These are phyloP conservation scores for Paradendryphiella salina DNA, from an alignment of 2,329 filamentous ascomycete genomes.

Conservation along the genomic window DNA sequence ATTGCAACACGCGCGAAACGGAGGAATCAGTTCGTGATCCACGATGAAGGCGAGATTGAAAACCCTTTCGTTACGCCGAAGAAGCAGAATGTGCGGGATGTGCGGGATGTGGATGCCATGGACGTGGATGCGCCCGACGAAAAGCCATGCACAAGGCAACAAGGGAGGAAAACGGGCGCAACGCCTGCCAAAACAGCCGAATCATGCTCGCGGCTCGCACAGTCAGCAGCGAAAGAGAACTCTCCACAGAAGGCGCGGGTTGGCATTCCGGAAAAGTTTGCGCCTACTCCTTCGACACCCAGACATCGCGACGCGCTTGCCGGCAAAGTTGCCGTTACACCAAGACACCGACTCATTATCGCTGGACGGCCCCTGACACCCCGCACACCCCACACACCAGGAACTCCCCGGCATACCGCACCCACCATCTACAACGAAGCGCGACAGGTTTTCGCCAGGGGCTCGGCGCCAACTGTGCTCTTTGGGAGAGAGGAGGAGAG, in stretches of 20 bases:
- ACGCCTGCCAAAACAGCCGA: constrained; percentile 55
- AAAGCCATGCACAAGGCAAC: constrained; percentile 44
- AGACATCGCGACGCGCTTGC: constrained; percentile 78
- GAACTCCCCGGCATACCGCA: constrained; percentile 65
- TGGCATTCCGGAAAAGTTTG: constrained; percentile 53
- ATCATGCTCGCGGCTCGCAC: constrained; percentile 47
- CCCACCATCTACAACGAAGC: constrained; percentile 85
- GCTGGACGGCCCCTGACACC: constrained; percentile 75
- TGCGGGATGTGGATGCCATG: constrained; percentile 49
- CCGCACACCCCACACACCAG: constrained; percentile 74
- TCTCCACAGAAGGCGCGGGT: constrained; percentile 53
- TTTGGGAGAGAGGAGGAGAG: constrained; percentile 74
- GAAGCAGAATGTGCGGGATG: constrained; percentile 37
- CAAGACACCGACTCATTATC: constrained; percentile 80
- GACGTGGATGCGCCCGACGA: constrained; percentile 51
- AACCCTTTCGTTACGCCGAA: constrained; percentile 57
- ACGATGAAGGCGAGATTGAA: constrained; percentile 69
- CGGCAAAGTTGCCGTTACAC: constrained; percentile 71
- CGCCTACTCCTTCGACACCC: constrained; percentile 67
- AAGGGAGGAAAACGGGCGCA: constrained; percentile 36
- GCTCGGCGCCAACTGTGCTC: constrained; percentile 72
- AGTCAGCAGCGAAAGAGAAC: constrained; percentile 54
- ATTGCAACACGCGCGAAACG: constrained; percentile 48
- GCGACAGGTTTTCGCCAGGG: constrained; percentile 82
- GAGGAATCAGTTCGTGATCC: constrained; percentile 50